Conservation (phyloP, 139 green algal genomes). For the Tetradesmus lagerheimii region DNA sequence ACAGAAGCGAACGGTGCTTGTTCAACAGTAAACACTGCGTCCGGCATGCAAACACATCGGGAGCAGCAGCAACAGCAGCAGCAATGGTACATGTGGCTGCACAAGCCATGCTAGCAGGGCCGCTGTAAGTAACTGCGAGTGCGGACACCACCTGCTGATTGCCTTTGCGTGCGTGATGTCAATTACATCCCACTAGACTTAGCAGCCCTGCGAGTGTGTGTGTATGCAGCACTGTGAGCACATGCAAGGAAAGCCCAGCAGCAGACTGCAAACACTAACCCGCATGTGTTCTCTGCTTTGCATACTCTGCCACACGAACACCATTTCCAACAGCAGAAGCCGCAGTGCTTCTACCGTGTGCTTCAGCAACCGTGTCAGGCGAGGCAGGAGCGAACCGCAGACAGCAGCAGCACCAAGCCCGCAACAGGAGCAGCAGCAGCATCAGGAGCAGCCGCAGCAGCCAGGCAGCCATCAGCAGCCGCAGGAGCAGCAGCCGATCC, state of each 20-base stretch:
- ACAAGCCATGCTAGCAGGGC: not conserved
- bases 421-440: not conserved
- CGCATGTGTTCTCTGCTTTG: not conserved
- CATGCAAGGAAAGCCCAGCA: not conserved
- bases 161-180: not conserved
- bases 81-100: not conserved
- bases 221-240: not conserved
- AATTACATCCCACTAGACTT: not conserved
- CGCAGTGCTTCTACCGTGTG: not conserved
- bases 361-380: not conserved
- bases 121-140: not conserved
- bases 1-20: not conserved
- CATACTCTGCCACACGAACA: not conserved
- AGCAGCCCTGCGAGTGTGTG: not conserved
- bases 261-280: not conserved
- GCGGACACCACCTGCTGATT: not conserved
- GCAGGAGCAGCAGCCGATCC: slow-evolving; percentile 7
- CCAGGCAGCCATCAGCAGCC: not conserved
- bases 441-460: not conserved
- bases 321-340: not conserved
- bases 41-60: not conserved
- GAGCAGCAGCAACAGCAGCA: not conserved
- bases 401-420: not conserved
- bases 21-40: not conserved
- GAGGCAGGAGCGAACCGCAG: not conserved